These are phyloP conservation scores for Fraxinus floribunda DNA, from an alignment of 305 asterid genomes.

Conservation along the genomic window DNA sequence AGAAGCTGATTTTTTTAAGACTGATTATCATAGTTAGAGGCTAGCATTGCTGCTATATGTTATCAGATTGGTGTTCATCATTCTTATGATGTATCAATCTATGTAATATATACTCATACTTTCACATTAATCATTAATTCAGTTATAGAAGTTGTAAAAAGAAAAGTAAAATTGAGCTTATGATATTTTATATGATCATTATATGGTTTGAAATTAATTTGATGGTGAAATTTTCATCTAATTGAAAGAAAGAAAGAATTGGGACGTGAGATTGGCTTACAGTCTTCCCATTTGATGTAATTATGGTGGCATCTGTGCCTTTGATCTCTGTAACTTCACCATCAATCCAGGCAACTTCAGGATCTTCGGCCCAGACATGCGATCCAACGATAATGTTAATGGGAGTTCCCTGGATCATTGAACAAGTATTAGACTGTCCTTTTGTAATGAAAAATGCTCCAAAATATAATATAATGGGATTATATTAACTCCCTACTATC, in stretches of 20 bases:
- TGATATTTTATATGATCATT: constrained; percentile 18
- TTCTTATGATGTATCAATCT: background rate
- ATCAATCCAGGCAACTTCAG: constrained; percentile 81
- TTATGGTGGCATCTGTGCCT: constrained; percentile 66
- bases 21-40: background rate
- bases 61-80: background rate
- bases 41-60: background rate
- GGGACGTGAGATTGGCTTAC: constrained; percentile 47
- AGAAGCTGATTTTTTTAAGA: background rate
- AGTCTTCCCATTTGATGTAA: constrained; percentile 60
- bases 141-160: background rate
- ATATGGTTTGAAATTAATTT: background rate
- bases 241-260: constrained; percentile 3
- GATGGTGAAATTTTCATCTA: background rate
- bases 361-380: constrained; percentile 90
- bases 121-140: background rate
- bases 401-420: constrained; percentile 80
- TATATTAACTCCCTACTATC: constrained; percentile 27
- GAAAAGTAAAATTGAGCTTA: background rate
- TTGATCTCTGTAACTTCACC: constrained; percentile 72
- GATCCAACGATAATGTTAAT: constrained; percentile 87
- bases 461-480: constrained; percentile 19
- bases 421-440: constrained; percentile 26
- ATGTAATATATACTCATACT: constrained; percentile 5
- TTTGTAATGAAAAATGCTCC: background rate